Evolutionary conservation across 73 alveolate species (phyloP).

Genomic region (Tetrahymena borealis): DNA sequence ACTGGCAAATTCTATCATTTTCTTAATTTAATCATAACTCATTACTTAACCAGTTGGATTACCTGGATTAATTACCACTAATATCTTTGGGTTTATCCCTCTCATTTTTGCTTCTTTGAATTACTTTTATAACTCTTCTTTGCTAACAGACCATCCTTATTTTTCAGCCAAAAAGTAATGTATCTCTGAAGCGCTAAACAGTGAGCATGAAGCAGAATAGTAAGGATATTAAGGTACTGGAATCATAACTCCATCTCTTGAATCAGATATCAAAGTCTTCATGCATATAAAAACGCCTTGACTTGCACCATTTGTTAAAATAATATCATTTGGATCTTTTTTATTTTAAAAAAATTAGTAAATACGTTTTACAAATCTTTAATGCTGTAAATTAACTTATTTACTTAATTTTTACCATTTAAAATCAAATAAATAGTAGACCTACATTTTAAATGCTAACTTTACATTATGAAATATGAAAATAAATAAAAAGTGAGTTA

Average conservation of each 20-base stretch:
- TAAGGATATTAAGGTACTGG: slow-evolving; percentile 79
- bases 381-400: no score
- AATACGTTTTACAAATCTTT: no score
- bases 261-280: not conserved
- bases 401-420: no score
- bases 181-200: slow-evolving; percentile 50
- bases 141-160: slow-evolving; percentile 52
- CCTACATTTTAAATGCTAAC: no score
- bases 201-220: slow-evolving; percentile 59
- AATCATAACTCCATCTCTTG: slow-evolving; percentile 33
- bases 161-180: slow-evolving; percentile 63
- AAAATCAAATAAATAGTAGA: no score
- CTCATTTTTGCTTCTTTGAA: not conserved
- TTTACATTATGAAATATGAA: no score
- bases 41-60: slow-evolving; percentile 93
- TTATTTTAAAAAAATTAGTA: no score
- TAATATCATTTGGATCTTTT: not conserved
- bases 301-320: slow-evolving; percentile 19
- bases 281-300: slow-evolving; percentile 3
- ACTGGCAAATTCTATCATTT: slow-evolving; percentile 31
- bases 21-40: no score
- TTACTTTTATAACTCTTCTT: slow-evolving; percentile 3
- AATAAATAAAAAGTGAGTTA: no score
- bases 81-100: slow-evolving; percentile 2
- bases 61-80: slow-evolving; percentile 94